These are phyloP conservation scores for Geosmithia morbida DNA, from an alignment of 2,329 filamentous ascomycete species.

Conservation along the genomic window DNA sequence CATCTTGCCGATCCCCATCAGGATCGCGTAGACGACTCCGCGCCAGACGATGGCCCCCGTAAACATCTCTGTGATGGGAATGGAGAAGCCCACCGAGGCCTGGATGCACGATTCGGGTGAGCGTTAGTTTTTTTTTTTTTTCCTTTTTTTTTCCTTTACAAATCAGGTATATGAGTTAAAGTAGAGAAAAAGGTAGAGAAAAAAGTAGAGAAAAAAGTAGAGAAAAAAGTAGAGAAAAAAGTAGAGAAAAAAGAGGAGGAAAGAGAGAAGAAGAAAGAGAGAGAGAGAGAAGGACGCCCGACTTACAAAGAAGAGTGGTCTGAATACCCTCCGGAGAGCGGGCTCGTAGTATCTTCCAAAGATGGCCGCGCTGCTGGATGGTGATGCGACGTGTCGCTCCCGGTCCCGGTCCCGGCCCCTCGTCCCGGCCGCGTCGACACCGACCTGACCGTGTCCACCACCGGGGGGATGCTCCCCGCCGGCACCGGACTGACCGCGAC, in stretches of 20 bases:
- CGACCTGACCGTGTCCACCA: too few relatives aligned
- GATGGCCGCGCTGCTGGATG: conserved; percentile 5
- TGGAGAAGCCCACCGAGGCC: conserved; percentile 60
- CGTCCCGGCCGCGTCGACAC: too few relatives aligned
- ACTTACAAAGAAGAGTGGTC: conserved; percentile 59
- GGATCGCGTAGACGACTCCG: conserved; percentile 53
- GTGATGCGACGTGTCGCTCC: not conserved
- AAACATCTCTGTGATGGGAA: conserved; percentile 62
- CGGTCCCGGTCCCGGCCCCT: not conserved
- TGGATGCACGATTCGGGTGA: conserved; percentile 5
- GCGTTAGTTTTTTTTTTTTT: not conserved
- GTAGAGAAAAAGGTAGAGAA: too few relatives aligned
- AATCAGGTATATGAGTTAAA: too few relatives aligned
- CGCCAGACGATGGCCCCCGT: conserved; percentile 49
- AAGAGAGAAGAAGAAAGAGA: not conserved
- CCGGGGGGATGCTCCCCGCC: too few relatives aligned
- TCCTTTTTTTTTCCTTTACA: too few relatives aligned
- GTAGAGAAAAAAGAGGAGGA: too few relatives aligned
- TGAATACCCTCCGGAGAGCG: conserved; percentile 35
- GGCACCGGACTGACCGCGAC: too few relatives aligned
- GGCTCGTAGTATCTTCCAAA: conserved; percentile 25
- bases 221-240: too few relatives aligned
- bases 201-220: too few relatives aligned
- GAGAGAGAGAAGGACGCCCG: too few relatives aligned
- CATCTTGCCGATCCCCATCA: conserved; percentile 55